These are phyloP conservation scores for Logfia minima DNA, from an alignment of 129 eudicot species.

Conservation along the genomic window DNA sequence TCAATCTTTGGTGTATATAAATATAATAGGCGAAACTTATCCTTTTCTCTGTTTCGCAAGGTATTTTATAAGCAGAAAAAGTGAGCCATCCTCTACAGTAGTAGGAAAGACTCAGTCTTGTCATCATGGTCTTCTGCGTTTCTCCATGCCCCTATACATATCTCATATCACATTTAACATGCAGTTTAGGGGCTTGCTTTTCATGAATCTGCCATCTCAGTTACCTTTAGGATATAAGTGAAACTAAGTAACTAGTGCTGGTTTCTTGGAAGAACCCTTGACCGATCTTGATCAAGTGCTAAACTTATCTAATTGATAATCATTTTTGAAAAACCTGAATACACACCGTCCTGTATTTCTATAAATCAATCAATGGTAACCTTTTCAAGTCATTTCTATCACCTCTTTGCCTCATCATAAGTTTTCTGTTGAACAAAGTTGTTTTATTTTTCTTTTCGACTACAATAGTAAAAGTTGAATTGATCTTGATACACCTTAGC, in stretches of 20 bases:
- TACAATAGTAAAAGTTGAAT: conserved; percentile 12
- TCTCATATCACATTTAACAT: not conserved
- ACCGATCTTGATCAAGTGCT: not conserved
- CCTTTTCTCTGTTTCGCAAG: not conserved
- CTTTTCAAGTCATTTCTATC: not conserved
- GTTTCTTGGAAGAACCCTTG: not conserved
- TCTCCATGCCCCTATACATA: too few species aligned
- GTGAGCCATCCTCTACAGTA: not conserved
- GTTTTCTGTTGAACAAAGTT: not conserved
- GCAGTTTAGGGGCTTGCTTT: conserved; percentile 1
- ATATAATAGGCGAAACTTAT: not conserved
- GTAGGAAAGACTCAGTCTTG: not conserved
- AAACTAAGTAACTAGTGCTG: conserved; percentile 4
- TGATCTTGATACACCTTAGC: not conserved
- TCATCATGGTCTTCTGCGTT: not conserved
- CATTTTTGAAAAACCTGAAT: conserved; percentile 9
- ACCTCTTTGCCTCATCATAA: conserved; percentile 2
- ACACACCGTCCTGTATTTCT: not conserved
- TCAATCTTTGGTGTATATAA: not conserved
- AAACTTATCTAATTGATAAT: not conserved
- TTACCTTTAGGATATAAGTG: not conserved
- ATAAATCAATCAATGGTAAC: not conserved
- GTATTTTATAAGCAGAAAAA: not conserved
- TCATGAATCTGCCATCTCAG: not conserved
- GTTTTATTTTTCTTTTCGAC: not conserved